A percentile compares a stretch with the other conserved stretches of the same genome.
Evolutionary conservation across 164 flowering plant genomes (phyloP).

Genomic region (Dillenia suffruticosa): DNA sequence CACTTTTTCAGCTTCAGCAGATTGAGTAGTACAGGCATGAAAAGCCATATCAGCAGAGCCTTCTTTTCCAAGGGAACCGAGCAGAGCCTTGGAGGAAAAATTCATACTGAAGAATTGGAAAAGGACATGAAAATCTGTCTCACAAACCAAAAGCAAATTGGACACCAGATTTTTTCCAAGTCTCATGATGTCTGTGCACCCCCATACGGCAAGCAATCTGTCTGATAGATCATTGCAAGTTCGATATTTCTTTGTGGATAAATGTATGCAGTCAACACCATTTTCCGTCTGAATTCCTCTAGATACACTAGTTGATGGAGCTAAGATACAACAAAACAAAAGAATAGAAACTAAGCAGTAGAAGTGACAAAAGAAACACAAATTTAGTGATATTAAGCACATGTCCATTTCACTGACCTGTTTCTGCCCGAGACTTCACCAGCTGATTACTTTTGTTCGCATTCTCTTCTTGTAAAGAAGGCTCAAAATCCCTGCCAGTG

Average conservation of each 20-base stretch:
- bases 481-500: constrained; percentile 29
- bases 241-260: constrained; percentile 10
- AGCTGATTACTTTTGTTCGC: constrained; percentile 15
- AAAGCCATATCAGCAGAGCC: constrained; percentile 18
- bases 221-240: constrained; percentile 22
- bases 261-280: constrained; percentile 14
- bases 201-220: constrained; percentile 55
- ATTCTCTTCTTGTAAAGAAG: constrained; percentile 13
- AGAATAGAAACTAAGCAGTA: not conserved
- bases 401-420: constrained; percentile 26
- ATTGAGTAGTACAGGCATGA: constrained; percentile 15
- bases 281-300: constrained; percentile 75
- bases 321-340: constrained; percentile 18
- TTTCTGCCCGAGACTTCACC: constrained; percentile 14
- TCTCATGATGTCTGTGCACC: constrained; percentile 24
- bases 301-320: constrained; percentile 29
- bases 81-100: constrained; percentile 19
- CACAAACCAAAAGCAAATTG: constrained; percentile 55
- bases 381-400: not conserved
- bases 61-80: constrained; percentile 21
- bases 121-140: constrained; percentile 55
- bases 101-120: constrained; percentile 41
- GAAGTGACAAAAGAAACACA: not conserved
- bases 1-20: constrained; percentile 56
- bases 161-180: constrained; percentile 43